phyloP scores from a whole-genome alignment of 1,284 basidiomycete species.

The Fomitopsis palustris region DNA sequence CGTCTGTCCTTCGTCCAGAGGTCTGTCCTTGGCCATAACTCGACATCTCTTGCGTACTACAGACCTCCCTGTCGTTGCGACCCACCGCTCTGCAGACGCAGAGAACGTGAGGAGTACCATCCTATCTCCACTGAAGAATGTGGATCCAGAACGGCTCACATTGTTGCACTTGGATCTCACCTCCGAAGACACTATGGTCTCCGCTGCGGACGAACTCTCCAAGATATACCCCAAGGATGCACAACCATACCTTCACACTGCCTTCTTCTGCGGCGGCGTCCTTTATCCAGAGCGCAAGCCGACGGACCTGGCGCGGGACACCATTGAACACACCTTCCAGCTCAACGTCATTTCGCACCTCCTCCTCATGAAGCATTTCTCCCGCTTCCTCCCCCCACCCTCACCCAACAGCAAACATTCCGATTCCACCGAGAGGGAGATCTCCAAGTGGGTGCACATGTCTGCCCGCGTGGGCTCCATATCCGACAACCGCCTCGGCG shows the following conservation, averaged over 20 bases:
- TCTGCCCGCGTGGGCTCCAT: constrained; percentile 63
- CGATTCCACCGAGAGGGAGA: constrained; percentile 12
- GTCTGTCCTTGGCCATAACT: constrained; percentile 52
- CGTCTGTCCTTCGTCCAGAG: constrained; percentile 42
- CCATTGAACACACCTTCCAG: constrained; percentile 47
- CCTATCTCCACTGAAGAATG: constrained; percentile 36
- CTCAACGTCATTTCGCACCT: constrained; percentile 61
- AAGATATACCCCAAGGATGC: constrained; percentile 30
- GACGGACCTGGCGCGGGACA: constrained; percentile 43
- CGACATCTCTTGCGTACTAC: constrained; percentile 52
- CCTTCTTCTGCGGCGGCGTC: constrained; percentile 54
- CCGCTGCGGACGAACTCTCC: constrained; percentile 42
- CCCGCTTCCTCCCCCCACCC: constrained; percentile 46
- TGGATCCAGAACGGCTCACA: constrained; percentile 44
- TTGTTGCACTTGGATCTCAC: constrained; percentile 48
- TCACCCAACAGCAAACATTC: neutral
- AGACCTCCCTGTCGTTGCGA: constrained; percentile 50
- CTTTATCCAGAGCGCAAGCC: constrained; percentile 57
- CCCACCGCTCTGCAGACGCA: constrained; percentile 39
- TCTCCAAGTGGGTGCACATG: constrained; percentile 59
- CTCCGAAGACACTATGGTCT: constrained; percentile 46
- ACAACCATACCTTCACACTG: constrained; percentile 45
- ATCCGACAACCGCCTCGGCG: constrained; percentile 57
- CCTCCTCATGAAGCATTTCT: constrained; percentile 61
- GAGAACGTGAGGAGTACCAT: constrained; percentile 39